phyloP scores from a whole-genome alignment of 1,139 yeast genomes.

The Blastobotrys capitulatus region DNA sequence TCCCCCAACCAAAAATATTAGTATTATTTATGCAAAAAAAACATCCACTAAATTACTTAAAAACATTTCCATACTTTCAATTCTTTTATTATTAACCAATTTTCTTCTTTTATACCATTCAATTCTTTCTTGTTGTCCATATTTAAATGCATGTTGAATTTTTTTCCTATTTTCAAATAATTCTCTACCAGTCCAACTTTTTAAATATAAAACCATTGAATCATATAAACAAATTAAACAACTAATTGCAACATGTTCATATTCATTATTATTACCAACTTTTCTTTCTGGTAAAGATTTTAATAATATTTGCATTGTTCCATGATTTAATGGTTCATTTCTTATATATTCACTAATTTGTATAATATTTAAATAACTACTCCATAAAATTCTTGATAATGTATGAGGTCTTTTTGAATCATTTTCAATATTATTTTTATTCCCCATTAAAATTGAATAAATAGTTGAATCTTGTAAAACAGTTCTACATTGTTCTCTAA shows the following conservation, averaged over 20 bases:
- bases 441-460: not conserved
- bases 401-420: slow-evolving; percentile 1
- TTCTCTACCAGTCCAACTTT: not conserved
- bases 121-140: slow-evolving; percentile 3
- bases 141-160: not conserved
- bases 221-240: slow-evolving; percentile 2
- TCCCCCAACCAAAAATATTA: too few species aligned
- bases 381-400: slow-evolving; percentile 7
- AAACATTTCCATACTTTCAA: not conserved
- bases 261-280: not conserved
- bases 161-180: not conserved
- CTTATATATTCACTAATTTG: not conserved
- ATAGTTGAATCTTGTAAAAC: not conserved
- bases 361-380: not conserved
- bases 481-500: slow-evolving; percentile 7
- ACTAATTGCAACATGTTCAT: not conserved
- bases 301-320: slow-evolving; percentile 1
- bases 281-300: not conserved
- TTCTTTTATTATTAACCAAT: not conserved
- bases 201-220: slow-evolving; percentile 1
- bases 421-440: not conserved
- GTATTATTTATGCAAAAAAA: not conserved
- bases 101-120: slow-evolving; percentile 2
- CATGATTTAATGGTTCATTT: slow-evolving; percentile 1
- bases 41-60: not conserved